These are phyloP conservation scores for Fomitopsis pinicola DNA, from an alignment of 1,284 basidiomycete genomes.

Conservation along the genomic window DNA sequence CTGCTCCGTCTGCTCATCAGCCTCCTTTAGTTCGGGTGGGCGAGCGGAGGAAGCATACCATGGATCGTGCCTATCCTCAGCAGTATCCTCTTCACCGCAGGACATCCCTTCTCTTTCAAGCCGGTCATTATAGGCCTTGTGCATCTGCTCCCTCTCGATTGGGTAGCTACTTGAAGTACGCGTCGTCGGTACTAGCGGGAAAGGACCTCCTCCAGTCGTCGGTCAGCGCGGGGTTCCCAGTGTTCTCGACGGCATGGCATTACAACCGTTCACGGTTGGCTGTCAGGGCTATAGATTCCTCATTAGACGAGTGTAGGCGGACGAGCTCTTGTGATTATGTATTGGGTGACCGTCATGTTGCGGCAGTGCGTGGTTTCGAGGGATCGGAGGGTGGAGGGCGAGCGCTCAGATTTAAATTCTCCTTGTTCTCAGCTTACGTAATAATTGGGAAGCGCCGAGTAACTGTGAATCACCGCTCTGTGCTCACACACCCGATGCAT, in stretches of 20 bases:
- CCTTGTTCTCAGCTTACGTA: too few relatives aligned
- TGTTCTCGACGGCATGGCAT: conserved; percentile 25
- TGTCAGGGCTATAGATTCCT: too few relatives aligned
- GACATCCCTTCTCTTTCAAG: conserved; percentile 31
- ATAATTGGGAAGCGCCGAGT: too few relatives aligned
- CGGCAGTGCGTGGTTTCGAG: too few relatives aligned
- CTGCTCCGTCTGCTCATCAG: conserved; percentile 35
- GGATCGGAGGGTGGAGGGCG: too few relatives aligned
- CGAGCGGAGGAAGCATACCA: conserved; percentile 26
- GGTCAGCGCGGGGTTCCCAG: conserved; percentile 33
- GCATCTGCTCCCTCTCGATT: background rate
- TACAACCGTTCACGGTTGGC: too few relatives aligned
- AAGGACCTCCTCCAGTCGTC: conserved; percentile 32
- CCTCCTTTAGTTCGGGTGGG: conserved; percentile 43
- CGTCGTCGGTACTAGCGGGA: conserved; percentile 35
- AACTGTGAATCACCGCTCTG: too few relatives aligned
- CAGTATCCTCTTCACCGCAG: conserved; percentile 19
- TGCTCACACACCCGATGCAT: too few relatives aligned
- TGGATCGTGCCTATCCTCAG: conserved; percentile 28
- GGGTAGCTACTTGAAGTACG: conserved; percentile 30
- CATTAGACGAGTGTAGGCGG: too few relatives aligned
- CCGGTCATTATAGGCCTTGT: conserved; percentile 5
- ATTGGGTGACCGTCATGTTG: too few relatives aligned
- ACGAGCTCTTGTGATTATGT: too few relatives aligned
- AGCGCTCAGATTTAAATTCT: too few relatives aligned